A percentile compares a stretch with the other conserved stretches of the same genome.
Evolutionary conservation across 164 flowering plant species (phyloP).

Genomic region (Piper longum): DNA sequence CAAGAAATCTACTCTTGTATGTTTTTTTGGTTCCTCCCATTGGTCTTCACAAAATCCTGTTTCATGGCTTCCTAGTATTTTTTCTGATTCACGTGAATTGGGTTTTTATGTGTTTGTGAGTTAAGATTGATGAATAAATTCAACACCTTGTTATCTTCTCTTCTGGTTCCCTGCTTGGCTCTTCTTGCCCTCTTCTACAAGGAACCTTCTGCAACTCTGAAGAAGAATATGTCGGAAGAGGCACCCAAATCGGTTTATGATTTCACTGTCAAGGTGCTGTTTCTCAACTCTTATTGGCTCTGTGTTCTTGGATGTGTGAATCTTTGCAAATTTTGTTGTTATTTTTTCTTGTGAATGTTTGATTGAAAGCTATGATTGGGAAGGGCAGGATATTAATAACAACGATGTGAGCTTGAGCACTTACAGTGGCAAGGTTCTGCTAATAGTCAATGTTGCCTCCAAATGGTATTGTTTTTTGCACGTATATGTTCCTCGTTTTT

Average conservation of each 20-base stretch:
- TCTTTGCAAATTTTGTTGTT: neutral
- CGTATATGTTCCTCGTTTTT: neutral
- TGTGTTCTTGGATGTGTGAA: neutral
- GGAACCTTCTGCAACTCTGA: constrained; percentile 7
- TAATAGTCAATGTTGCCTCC: constrained; percentile 91
- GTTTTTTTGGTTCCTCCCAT: neutral
- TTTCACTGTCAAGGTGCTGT: constrained; percentile 26
- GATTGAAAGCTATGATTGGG: neutral
- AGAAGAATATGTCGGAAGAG: constrained; percentile 12
- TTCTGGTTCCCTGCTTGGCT: constrained; percentile 13
- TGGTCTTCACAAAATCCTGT: neutral
- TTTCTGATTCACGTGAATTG: too few relatives aligned
- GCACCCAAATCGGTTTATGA: constrained; percentile 22
- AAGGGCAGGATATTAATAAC: constrained; percentile 56
- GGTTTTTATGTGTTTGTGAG: neutral
- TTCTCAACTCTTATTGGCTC: neutral
- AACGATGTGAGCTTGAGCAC: constrained; percentile 59
- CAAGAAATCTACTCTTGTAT: too few relatives aligned
- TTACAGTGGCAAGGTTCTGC: constrained; percentile 74
- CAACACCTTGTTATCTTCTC: constrained; percentile 10
- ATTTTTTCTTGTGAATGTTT: neutral
- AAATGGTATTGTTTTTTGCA: constrained; percentile 41
- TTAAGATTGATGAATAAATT: constrained; percentile 1
- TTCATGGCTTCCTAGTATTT: too few relatives aligned
- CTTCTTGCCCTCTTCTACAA: constrained; percentile 6